A percentile compares a stretch with the other conserved stretches of the same genome.
phyloP scores from a whole-genome alignment of 345 rosid species.

The Microcos paniculata region DNA sequence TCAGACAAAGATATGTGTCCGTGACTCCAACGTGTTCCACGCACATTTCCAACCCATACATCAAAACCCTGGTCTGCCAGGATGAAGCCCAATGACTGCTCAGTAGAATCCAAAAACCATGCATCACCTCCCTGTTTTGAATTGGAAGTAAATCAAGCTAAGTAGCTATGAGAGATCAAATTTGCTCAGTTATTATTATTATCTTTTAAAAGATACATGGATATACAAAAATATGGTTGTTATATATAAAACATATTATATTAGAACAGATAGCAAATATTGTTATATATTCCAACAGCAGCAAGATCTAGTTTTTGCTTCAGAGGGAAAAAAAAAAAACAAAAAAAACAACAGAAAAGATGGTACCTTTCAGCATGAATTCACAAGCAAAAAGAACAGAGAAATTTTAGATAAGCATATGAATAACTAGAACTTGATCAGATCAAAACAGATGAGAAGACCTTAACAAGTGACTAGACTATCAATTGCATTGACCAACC shows the following conservation, averaged over 20 bases:
- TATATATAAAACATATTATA: background rate
- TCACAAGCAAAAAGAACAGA: background rate
- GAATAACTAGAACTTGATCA: background rate
- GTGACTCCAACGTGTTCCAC: constrained; percentile 85
- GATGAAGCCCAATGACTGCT: constrained; percentile 75
- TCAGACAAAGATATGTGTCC: constrained; percentile 74
- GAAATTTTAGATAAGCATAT: background rate
- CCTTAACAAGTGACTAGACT: background rate
- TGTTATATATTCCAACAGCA: background rate
- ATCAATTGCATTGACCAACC: background rate
- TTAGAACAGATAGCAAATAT: background rate
- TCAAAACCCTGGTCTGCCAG: constrained; percentile 91
- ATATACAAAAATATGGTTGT: background rate
- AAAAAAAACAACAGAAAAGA: background rate
- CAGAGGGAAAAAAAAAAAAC: too few relatives aligned
- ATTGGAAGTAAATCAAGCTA: constrained; percentile 12
- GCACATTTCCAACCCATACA: constrained; percentile 91
- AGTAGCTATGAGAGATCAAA: constrained; percentile 10
- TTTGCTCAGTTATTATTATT: background rate
- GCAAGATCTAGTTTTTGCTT: background rate
- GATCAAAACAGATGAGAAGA: background rate
- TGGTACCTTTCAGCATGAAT: background rate
- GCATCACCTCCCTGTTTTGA: constrained; percentile 70
- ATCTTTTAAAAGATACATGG: background rate
- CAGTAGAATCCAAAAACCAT: constrained; percentile 71